phyloP scores from a whole-genome alignment of 2,329 filamentous ascomycete species.

The Alternaria novae-zelandiae region DNA sequence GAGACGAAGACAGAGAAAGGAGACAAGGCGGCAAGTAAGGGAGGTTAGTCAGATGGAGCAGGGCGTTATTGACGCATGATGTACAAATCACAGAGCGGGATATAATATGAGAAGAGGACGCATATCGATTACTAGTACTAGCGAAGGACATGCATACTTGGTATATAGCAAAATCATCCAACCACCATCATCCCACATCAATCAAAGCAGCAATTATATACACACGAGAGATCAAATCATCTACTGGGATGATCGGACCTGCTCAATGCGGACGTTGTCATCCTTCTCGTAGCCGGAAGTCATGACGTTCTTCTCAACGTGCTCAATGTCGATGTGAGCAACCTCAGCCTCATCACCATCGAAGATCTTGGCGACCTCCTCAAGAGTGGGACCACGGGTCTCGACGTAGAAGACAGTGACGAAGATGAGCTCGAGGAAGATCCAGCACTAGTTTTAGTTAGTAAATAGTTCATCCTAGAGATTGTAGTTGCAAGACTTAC shows the following conservation, averaged over 20 bases:
- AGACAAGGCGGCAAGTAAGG: neutral
- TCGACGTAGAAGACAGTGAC: constrained; percentile 73
- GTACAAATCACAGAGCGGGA: neutral
- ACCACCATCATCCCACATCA: neutral
- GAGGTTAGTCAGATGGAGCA: constrained; percentile 7
- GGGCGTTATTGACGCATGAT: neutral
- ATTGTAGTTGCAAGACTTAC: constrained; percentile 40
- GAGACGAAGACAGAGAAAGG: constrained; percentile 4
- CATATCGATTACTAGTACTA: constrained; percentile 4
- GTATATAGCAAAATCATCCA: constrained; percentile 6
- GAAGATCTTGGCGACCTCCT: constrained; percentile 74
- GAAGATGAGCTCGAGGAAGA: constrained; percentile 65
- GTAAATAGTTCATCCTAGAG: neutral
- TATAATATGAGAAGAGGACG: neutral
- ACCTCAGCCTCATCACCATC: constrained; percentile 66
- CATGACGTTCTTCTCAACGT: constrained; percentile 23
- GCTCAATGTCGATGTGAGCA: constrained; percentile 33
- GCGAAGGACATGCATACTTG: neutral
- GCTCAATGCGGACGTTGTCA: constrained; percentile 23
- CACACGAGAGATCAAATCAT: neutral
- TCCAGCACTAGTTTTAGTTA: constrained; percentile 56
- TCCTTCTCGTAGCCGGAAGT: constrained; percentile 36
- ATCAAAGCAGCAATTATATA: neutral
- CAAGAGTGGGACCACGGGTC: constrained; percentile 73
- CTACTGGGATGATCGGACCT: constrained; percentile 11